Conservation (phyloP, 148 eudicot species). For the Fagopyrum tataricum region DNA sequence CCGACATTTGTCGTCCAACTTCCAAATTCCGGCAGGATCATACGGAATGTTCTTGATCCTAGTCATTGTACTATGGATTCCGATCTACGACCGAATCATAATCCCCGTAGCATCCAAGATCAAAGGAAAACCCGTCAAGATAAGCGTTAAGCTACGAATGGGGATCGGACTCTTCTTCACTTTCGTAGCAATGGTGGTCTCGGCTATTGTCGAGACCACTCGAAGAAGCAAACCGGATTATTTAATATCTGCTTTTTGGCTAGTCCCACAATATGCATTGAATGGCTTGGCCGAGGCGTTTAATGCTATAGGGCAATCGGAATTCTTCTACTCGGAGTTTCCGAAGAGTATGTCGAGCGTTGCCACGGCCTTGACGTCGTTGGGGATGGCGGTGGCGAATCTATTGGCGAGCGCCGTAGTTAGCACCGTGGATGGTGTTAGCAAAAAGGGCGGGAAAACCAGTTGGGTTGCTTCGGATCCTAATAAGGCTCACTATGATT, state of each 20-base stretch:
- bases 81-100: constrained; percentile 55
- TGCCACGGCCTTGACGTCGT: constrained; percentile 39
- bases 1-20: constrained; percentile 47
- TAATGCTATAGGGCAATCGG: constrained; percentile 56
- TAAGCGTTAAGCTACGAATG: constrained; percentile 58
- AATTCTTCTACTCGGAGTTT: constrained; percentile 76
- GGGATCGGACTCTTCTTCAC: constrained; percentile 59
- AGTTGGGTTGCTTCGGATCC: constrained; percentile 67
- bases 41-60: constrained; percentile 51
- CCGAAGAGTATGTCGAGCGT: constrained; percentile 87
- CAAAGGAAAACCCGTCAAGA: constrained; percentile 37
- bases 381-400: constrained; percentile 56
- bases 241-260: constrained; percentile 76
- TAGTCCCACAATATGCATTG: constrained; percentile 36
- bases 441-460: constrained; percentile 37
- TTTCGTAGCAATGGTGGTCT: constrained; percentile 41
- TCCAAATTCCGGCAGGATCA: constrained; percentile 71
- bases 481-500: constrained; percentile 65
- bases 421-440: constrained; percentile 31
- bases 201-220: constrained; percentile 52
- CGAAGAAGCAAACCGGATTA: constrained; percentile 42
- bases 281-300: constrained; percentile 79
- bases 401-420: constrained; percentile 51
- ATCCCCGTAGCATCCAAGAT: constrained; percentile 66
- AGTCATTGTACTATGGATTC: constrained; percentile 50